These are phyloP conservation scores for Insectozyma bohioensis DNA, from an alignment of 1,139 yeast genomes.

Conservation along the genomic window DNA sequence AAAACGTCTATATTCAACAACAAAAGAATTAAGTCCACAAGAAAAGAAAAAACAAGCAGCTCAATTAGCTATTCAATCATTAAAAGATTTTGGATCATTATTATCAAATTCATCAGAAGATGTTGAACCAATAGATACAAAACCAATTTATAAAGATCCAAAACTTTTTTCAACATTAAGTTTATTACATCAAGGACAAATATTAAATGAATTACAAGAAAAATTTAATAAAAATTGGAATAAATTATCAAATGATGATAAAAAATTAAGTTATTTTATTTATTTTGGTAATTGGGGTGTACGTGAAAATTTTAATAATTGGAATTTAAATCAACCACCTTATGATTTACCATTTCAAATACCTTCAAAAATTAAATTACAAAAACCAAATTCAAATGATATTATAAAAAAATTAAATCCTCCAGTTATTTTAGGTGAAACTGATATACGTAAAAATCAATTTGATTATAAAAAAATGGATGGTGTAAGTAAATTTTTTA, in stretches of 20 bases:
- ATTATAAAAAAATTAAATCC: conserved; percentile 32
- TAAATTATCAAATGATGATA: conserved; percentile 42
- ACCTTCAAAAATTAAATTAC: conserved; percentile 31
- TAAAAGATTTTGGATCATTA: conserved; percentile 43
- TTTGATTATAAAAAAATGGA: conserved; percentile 54
- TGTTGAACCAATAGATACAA: conserved; percentile 54
- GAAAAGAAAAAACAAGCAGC: conserved; percentile 36
- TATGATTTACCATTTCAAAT: conserved; percentile 56
- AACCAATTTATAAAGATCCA: conserved; percentile 51
- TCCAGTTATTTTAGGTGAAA: conserved; percentile 48
- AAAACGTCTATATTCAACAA: conserved; percentile 2
- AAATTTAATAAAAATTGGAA: conserved; percentile 55
- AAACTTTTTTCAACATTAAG: conserved; percentile 42
- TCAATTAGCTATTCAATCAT: conserved; percentile 40
- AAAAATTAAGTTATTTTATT: conserved; percentile 53
- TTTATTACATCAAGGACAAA: conserved; percentile 59
- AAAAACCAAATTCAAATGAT: conserved; percentile 25
- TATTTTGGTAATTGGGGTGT: conserved; percentile 68
- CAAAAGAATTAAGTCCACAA: conserved; percentile 15
- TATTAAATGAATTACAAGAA: conserved; percentile 52
- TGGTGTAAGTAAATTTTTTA: conserved; percentile 50
- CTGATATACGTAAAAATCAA: conserved; percentile 45
- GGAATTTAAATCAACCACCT: conserved; percentile 42
- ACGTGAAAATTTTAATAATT: conserved; percentile 52
- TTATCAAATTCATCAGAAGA: conserved; percentile 32